Evolutionary conservation across 768 basidiomycete genomes (phyloP), one percentile per base, ranked within the genome.

Genomic region (Leccinellum albellum): DNA sequence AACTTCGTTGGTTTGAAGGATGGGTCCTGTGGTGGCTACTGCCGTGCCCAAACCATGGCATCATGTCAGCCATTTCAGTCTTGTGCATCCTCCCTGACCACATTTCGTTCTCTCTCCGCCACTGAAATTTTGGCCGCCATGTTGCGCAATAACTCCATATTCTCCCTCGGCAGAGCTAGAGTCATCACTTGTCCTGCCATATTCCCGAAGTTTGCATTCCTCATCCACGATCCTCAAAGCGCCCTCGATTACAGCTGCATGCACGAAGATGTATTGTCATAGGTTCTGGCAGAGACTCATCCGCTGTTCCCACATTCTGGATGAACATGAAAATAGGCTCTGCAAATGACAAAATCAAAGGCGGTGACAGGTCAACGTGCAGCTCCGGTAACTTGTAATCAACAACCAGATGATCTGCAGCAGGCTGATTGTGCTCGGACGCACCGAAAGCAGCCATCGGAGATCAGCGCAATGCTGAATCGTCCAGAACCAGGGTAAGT

Each of bases 241-340:
- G 7, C 92, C 91, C 70, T 91, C 89, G 56, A 94, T 81, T 56
- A 94, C 78, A 17, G 87, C 92, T 29, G 87, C 85, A 69, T 97
- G 91, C 35, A 94, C 90, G 72, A 95, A 98, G 20, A 95, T 87
- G 66, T 95, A 98, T 74, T 98, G 96, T 56, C 94, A 78, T 67
- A 95, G 74, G 70, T 90, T 96, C 77, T 96, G 95, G 68, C 95
- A 96, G 59, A 97, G 74, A 66, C 91, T 94, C 96, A 98, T 98
- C 53, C 96, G 79, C 74, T 98, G 95, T 71, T 95, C 87, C 47
- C 96, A 81, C 87, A 68, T 94, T 91, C 73, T 95, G 92, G 51
- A 98, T 78, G 1, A 97, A 82, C 54, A 85, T 81, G 69, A 81
- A 85, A 40, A 97, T 82, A 3, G 96, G 96, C 48, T 92, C 88